phyloP scores from a whole-genome alignment of 768 basidiomycete species.

The Kwoniella sp. region DNA sequence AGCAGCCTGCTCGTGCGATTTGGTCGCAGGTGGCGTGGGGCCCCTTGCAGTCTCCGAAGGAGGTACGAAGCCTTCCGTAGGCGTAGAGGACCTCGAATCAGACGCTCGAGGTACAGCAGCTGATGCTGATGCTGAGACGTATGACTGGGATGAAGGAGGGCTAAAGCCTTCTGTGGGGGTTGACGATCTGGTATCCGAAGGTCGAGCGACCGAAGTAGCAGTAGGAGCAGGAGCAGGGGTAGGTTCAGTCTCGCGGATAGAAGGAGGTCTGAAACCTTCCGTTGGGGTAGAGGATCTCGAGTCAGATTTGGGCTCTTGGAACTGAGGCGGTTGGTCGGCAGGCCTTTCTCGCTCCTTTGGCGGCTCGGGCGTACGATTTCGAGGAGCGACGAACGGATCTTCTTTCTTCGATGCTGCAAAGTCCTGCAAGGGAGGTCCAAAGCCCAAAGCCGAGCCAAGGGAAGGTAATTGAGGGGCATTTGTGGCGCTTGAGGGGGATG shows the following conservation, averaged over 20 bases:
- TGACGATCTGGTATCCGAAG: slow-evolving; percentile 5
- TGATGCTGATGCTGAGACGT: not conserved
- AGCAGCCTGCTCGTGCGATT: slow-evolving; percentile 2
- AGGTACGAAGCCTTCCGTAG: slow-evolving; percentile 7
- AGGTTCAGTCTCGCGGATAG: not conserved
- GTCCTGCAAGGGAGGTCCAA: slow-evolving; percentile 9
- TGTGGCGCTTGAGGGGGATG: not conserved
- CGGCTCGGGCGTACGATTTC: not conserved
- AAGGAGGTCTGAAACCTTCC: slow-evolving; percentile 7
- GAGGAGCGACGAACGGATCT: not conserved
- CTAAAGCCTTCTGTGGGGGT: slow-evolving; percentile 12
- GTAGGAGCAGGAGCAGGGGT: not conserved
- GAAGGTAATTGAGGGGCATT: slow-evolving; percentile 1
- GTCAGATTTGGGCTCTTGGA: slow-evolving; percentile 16
- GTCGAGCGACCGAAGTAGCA: no score
- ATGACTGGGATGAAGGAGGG: no score
- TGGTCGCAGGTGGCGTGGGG: not conserved
- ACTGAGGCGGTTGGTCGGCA: slow-evolving; percentile 17
- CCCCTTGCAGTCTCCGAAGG: slow-evolving; percentile 1
- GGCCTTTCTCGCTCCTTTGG: not conserved
- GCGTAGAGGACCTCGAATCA: slow-evolving; percentile 7
- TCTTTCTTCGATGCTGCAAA: not conserved
- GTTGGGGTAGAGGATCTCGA: slow-evolving; percentile 9
- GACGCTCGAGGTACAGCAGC: no score
- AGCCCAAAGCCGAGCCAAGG: slow-evolving; percentile 10